phyloP scores from a whole-genome alignment of 768 basidiomycete genomes.

The Kwoniella europaea region DNA sequence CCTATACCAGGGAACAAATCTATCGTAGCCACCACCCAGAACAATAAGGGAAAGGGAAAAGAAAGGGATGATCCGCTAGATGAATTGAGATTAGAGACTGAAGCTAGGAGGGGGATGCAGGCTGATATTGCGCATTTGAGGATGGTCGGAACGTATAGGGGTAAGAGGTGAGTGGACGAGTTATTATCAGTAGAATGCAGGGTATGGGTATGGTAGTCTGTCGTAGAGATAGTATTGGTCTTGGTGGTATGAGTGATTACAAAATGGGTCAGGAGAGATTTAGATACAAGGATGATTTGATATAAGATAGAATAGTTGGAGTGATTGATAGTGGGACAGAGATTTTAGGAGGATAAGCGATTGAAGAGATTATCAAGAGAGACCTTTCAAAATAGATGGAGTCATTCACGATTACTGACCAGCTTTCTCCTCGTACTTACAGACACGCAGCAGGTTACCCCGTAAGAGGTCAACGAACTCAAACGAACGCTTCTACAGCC shows the following conservation, averaged over 20 bases:
- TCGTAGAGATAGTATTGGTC: too few species aligned
- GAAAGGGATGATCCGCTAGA: slow-evolving; percentile 67
- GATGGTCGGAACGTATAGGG: slow-evolving; percentile 92
- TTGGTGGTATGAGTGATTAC: too few species aligned
- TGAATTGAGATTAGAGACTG: slow-evolving; percentile 82
- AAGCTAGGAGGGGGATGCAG: slow-evolving; percentile 76
- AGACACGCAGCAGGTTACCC: slow-evolving; percentile 87
- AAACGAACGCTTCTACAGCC: slow-evolving; percentile 87
- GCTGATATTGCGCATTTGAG: slow-evolving; percentile 92
- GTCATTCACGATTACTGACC: background rate
- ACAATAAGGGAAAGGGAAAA: slow-evolving; percentile 22
- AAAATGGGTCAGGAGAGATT: too few species aligned
- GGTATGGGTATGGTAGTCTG: too few species aligned
- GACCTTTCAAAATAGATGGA: background rate
- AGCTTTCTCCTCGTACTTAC: background rate
- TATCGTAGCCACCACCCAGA: background rate
- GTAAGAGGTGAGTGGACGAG: slow-evolving; percentile 64
- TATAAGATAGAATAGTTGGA: too few species aligned
- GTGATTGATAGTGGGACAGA: too few species aligned
- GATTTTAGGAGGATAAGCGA: too few species aligned
- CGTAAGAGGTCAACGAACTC: slow-evolving; percentile 92
- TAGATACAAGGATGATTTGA: too few species aligned
- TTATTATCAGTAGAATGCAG: too few species aligned
- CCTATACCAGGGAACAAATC: slow-evolving; percentile 7
- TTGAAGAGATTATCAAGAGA: too few species aligned